Percentiles rank a stretch among this genome's conserved stretches.
phyloP scores from a whole-genome alignment of 495 filamentous ascomycete species.

The Hypoxylon perforatum region DNA sequence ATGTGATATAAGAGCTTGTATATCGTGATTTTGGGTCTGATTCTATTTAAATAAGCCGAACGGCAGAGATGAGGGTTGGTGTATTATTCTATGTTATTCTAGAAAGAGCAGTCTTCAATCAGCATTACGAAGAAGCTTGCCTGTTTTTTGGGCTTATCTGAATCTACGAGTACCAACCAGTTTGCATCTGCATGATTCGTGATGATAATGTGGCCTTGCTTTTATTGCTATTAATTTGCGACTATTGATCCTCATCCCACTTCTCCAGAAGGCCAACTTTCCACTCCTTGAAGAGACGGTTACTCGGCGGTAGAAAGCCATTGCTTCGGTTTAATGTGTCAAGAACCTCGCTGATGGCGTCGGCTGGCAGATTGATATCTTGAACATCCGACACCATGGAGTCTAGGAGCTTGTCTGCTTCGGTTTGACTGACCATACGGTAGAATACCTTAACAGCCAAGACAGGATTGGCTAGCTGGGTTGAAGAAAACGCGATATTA shows the following conservation, averaged over 20 bases:
- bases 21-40: no score
- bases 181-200: not conserved
- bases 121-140: no score
- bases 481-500: conserved; percentile 70
- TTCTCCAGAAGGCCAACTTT: conserved; percentile 70
- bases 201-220: not conserved
- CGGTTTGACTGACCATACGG: conserved; percentile 52
- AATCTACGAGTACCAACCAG: no score
- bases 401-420: conserved; percentile 66
- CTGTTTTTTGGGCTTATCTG: no score
- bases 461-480: conserved; percentile 49
- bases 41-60: no score
- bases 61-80: no score
- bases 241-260: conserved; percentile 34
- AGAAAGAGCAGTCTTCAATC: no score
- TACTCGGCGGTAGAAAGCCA: conserved; percentile 63
- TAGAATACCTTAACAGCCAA: conserved; percentile 75
- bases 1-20: conserved; percentile 3
- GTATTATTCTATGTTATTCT: no score
- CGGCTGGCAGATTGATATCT: conserved; percentile 69
- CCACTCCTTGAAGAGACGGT: conserved; percentile 71
- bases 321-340: conserved; percentile 61
- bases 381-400: conserved; percentile 68
- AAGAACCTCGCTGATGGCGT: conserved; percentile 58
- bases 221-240: not conserved